Percentiles rank a stretch among this genome's conserved stretches.
Evolutionary conservation across 106 monocot genomes (phyloP).

Genomic region (Triglochin maritima): DNA sequence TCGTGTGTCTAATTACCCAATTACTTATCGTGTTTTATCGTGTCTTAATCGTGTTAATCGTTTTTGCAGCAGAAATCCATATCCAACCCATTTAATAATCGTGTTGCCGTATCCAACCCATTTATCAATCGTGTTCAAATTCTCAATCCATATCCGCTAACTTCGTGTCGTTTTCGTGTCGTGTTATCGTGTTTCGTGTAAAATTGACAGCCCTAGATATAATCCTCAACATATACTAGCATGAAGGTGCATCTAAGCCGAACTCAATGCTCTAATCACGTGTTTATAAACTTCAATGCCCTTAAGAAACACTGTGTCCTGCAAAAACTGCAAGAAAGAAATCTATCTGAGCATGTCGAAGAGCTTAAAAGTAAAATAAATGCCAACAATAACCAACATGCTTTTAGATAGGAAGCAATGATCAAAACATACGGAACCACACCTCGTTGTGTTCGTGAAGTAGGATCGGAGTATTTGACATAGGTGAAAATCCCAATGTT

Average conservation of each 20-base stretch:
- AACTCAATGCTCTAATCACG: slow-evolving; percentile 59
- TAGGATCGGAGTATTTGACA: slow-evolving; percentile 81
- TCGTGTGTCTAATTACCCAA: no score
- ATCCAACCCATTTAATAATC: no score
- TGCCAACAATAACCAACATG: background rate
- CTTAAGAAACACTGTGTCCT: slow-evolving; percentile 59
- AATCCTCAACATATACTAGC: no score
- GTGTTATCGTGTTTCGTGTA: no score
- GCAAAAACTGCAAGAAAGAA: slow-evolving; percentile 53
- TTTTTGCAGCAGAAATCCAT: no score
- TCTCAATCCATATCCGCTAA: no score
- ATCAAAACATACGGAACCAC: background rate
- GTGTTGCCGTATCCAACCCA: no score
- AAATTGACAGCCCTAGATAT: no score
- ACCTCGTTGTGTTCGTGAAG: slow-evolving; percentile 99
- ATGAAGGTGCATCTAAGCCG: background rate
- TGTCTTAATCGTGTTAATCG: no score
- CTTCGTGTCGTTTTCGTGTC: no score
- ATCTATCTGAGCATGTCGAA: background rate
- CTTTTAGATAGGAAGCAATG: background rate
- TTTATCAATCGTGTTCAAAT: no score
- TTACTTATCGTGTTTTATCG: no score
- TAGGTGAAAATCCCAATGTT: slow-evolving; percentile 88
- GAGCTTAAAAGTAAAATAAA: background rate
- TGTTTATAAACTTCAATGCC: slow-evolving; percentile 83